Conservation (phyloP, 2,329 filamentous ascomycete genomes). For the Ophiostoma pallidulum region DNA sequence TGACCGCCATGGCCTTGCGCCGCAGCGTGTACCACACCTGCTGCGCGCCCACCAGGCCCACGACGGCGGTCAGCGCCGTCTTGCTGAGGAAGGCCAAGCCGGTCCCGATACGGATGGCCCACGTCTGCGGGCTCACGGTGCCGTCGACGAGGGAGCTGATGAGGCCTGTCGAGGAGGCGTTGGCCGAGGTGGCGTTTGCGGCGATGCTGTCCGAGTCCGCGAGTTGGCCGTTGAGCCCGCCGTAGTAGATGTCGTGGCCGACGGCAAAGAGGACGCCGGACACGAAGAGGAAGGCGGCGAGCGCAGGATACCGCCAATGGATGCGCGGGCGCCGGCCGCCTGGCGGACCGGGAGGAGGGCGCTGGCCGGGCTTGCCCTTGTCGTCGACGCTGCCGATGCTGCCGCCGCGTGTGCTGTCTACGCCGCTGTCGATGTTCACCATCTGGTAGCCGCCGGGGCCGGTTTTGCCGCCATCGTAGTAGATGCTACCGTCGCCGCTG, state of each 20-base stretch:
- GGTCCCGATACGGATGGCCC: constrained; percentile 10
- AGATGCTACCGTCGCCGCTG: not conserved
- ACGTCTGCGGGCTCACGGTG: constrained; percentile 1
- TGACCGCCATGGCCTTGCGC: constrained; percentile 1
- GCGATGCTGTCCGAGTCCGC: not conserved
- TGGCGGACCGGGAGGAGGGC: too few species aligned
- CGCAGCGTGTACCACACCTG: constrained; percentile 12
- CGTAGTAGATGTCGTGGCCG: constrained; percentile 8
- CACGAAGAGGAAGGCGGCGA: not conserved
- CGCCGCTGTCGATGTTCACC: not conserved
- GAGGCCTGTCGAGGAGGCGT: too few species aligned
- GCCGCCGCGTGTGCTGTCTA: too few species aligned
- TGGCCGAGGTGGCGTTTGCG: not conserved
- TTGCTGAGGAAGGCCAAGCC: constrained; percentile 7
- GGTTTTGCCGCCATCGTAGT: not conserved
- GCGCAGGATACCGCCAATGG: not conserved
- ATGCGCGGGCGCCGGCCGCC: not conserved
- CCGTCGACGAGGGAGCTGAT: not conserved
- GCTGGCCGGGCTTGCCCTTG: too few species aligned
- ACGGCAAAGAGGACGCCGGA: not conserved
- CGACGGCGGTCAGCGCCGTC: not conserved
- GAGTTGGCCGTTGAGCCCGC: not conserved
- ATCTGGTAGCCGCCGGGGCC: not conserved
- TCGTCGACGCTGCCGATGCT: too few species aligned
- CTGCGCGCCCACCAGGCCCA: constrained; percentile 6